A percentile compares a stretch with the other conserved stretches of the same genome.
Evolutionary conservation across 164 flowering plant genomes (phyloP).

Genomic region (Protea cynaroides): DNA sequence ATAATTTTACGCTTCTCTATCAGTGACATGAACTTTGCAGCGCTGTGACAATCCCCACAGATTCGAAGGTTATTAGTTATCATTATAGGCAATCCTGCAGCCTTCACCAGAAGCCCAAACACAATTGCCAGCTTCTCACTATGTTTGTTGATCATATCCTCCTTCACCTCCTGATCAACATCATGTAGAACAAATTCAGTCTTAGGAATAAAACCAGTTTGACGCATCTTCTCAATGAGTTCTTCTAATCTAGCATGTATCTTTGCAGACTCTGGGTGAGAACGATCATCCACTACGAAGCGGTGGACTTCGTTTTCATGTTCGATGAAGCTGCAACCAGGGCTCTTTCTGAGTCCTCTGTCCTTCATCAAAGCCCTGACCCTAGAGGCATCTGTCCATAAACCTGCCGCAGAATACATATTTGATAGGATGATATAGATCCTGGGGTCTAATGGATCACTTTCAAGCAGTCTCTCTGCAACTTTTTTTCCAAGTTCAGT

Average conservation of each 20-base stretch:
- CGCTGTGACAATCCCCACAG: conserved; percentile 38
- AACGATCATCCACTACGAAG: conserved; percentile 32
- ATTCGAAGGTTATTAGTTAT: conserved; percentile 43
- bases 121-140: conserved; percentile 47
- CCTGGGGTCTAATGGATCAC: conserved; percentile 21
- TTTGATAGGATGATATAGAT: conserved; percentile 29
- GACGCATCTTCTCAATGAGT: conserved; percentile 21
- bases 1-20: conserved; percentile 7
- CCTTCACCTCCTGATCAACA: conserved; percentile 35
- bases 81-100: conserved; percentile 19
- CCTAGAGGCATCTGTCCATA: conserved; percentile 33
- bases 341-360: conserved; percentile 22
- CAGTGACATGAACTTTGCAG: conserved; percentile 27
- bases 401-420: conserved; percentile 34
- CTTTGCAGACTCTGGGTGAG: conserved; percentile 24
- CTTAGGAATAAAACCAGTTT: conserved; percentile 27
- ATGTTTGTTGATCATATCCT: conserved; percentile 34
- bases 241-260: conserved; percentile 32
- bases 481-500: conserved; percentile 24
- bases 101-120: conserved; percentile 34
- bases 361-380: conserved; percentile 33
- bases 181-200: conserved; percentile 41
- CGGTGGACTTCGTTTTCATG: conserved; percentile 25
- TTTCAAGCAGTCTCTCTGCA: conserved; percentile 16
- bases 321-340: conserved; percentile 40